Conservation (phyloP, 2,329 filamentous ascomycete genomes). For the Diplocarpon mali region DNA sequence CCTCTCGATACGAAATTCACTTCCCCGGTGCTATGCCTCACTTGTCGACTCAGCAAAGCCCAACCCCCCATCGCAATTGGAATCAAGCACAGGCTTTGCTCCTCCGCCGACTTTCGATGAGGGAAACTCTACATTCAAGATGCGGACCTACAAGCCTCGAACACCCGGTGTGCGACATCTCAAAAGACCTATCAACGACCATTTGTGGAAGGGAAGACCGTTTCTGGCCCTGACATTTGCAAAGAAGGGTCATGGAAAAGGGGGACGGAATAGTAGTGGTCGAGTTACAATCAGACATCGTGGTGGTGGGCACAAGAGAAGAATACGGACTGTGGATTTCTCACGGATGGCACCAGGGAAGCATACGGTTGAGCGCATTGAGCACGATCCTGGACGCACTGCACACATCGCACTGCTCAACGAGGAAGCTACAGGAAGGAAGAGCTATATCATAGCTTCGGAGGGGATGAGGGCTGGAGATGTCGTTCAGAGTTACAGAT, state of each 20-base stretch:
- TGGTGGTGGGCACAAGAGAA: constrained; percentile 82
- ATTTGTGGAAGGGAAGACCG: constrained; percentile 89
- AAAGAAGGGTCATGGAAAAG: constrained; percentile 87
- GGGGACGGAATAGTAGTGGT: constrained; percentile 82
- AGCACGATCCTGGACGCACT: constrained; percentile 88
- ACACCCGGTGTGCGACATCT: constrained; percentile 90
- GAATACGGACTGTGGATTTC: constrained; percentile 89
- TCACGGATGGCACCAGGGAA: constrained; percentile 65
- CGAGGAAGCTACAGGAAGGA: constrained; percentile 58
- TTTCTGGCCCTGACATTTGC: constrained; percentile 74
- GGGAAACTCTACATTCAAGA: constrained; percentile 27
- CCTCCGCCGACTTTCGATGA: constrained; percentile 34
- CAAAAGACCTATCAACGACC: constrained; percentile 85
- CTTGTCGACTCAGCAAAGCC: constrained; percentile 29
- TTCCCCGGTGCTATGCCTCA: constrained; percentile 41
- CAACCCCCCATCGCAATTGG: constrained; percentile 28
- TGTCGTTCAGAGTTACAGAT: constrained; percentile 80
- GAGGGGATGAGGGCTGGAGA: constrained; percentile 91
- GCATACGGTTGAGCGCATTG: constrained; percentile 84
- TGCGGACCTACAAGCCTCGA: constrained; percentile 86
- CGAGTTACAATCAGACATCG: constrained; percentile 81
- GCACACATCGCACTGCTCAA: constrained; percentile 86
- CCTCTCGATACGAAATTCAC: constrained; percentile 34
- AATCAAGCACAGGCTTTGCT: constrained; percentile 31
- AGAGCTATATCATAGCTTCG: constrained; percentile 90